phyloP scores from a whole-genome alignment of 2,329 filamentous ascomycete genomes.

The Arachnopeziza araneosa region DNA sequence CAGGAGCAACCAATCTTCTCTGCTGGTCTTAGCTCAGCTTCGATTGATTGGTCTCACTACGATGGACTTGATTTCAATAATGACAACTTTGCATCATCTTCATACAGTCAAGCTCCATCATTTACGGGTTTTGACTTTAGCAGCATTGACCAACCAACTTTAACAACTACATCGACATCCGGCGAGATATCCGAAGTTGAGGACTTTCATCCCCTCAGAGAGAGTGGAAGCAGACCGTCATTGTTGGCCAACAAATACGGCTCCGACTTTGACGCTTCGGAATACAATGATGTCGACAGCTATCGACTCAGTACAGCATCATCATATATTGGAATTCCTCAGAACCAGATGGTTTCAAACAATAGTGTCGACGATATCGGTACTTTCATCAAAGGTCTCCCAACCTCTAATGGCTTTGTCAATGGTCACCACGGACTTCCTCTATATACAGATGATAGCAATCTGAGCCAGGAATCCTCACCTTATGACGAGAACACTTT shows the following conservation, averaged over 20 bases:
- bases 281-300: constrained; percentile 39
- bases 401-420: constrained; percentile 11
- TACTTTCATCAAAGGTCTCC: constrained; percentile 43
- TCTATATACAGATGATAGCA: constrained; percentile 29
- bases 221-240: constrained; percentile 30
- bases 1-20: constrained; percentile 53
- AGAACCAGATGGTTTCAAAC: constrained; percentile 39
- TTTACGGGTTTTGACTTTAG: constrained; percentile 50
- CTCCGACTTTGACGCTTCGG: constrained; percentile 34
- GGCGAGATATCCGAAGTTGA: constrained; percentile 64
- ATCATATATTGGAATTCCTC: constrained; percentile 43
- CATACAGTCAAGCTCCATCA: constrained; percentile 49
- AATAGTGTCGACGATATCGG: constrained; percentile 49
- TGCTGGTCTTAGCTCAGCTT: constrained; percentile 52
- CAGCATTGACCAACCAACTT: constrained; percentile 48
- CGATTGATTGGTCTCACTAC: constrained; percentile 49
- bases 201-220: constrained; percentile 43
- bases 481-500: constrained; percentile 33
- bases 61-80: constrained; percentile 46
- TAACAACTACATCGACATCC: constrained; percentile 56
- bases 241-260: constrained; percentile 38
- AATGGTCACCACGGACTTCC: constrained; percentile 18
- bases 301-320: constrained; percentile 44
- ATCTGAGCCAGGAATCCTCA: constrained; percentile 37
- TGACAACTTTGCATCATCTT: constrained; percentile 46